Base-by-base conservation (phyloP, 371 early-diverging fungal genomes). In the Syncephalastrum contaminatum region DNA sequence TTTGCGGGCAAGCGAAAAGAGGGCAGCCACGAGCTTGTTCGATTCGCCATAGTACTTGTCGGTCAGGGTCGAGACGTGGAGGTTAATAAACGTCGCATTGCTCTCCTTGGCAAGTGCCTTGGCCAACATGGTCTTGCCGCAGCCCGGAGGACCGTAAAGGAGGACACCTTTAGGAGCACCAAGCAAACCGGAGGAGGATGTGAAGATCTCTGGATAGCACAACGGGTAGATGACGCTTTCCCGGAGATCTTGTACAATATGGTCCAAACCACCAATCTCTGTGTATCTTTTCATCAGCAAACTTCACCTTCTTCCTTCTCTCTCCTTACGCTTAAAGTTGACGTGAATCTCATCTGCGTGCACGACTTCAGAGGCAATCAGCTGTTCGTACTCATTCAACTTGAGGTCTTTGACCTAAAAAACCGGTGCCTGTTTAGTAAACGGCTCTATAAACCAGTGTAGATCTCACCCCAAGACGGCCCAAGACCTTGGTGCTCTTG, bases 11-110 rank as follows among this genome's bases (percentile, higher is more conserved):
- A 97, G 72, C 0, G 94, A 86, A 64, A 98, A 98, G 41, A 97
- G 75, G 0, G 94, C 99, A 14, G 91, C 79, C 4, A 95, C 93
- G 4, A 96, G 82, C 60, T 94, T 93, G 72, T 98, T 95, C 47
- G 93, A 91, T 77, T 98, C 97, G 43, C 98, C 98, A 77, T 93
- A 96, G 83, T 95, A 98, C 77, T 97, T 97, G 69, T 97, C 97
- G 8, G 95, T 95, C 64, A 98, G 73, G 4, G 99, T 97, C 4
- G 95, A 94, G 18, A 96, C 87, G 62, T 94, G 95, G 69, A 96
- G 73, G 71, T 97, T 96, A 69, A 98, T 93, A 66, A 98, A 97
- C 1, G 90, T 92, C 0, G 97, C 97, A 48, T 91, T 90, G 18
- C 95, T 94, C 70, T 97, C 98, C 59, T 89, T 91, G 22, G 98